Evolutionary conservation across 2,329 filamentous ascomycete species (phyloP).

Genomic region (Monilinia laxa): DNA sequence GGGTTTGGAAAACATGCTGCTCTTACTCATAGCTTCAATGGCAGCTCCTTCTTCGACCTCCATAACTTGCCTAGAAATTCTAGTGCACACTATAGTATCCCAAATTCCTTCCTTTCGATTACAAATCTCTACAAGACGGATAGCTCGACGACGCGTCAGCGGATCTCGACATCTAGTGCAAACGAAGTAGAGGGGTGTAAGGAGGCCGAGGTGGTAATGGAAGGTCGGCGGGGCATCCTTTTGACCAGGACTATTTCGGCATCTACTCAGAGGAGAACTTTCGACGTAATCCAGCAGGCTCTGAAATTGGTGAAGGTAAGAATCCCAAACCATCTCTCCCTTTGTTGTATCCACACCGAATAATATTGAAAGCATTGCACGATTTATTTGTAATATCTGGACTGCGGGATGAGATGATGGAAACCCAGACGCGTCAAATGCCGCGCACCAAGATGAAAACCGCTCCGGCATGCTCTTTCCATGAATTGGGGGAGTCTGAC

Average conservation of each 20-base stretch:
- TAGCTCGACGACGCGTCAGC: neutral
- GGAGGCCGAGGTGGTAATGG: conserved; percentile 10
- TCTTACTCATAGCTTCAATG: neutral
- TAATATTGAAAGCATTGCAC: neutral
- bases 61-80: conserved; percentile 2
- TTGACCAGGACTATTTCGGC: neutral
- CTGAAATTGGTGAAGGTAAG: neutral
- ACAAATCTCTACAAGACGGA: conserved; percentile 1
- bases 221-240: neutral
- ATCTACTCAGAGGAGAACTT: neutral
- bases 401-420: conserved; percentile 8
- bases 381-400: conserved; percentile 2
- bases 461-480: neutral
- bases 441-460: conserved; percentile 2
- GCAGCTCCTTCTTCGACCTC: conserved; percentile 16
- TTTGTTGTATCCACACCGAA: neutral
- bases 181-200: conserved; percentile 5
- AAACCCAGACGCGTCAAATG: conserved; percentile 6
- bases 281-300: conserved; percentile 10
- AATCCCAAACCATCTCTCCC: conserved; percentile 1
- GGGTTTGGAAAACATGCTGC: neutral
- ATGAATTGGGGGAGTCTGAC: neutral
- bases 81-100: conserved; percentile 8
- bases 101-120: conserved; percentile 14
- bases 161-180: conserved; percentile 15